phyloP scores from a whole-genome alignment of 2,329 filamentous ascomycete genomes.

The Whalleya microplaca region DNA sequence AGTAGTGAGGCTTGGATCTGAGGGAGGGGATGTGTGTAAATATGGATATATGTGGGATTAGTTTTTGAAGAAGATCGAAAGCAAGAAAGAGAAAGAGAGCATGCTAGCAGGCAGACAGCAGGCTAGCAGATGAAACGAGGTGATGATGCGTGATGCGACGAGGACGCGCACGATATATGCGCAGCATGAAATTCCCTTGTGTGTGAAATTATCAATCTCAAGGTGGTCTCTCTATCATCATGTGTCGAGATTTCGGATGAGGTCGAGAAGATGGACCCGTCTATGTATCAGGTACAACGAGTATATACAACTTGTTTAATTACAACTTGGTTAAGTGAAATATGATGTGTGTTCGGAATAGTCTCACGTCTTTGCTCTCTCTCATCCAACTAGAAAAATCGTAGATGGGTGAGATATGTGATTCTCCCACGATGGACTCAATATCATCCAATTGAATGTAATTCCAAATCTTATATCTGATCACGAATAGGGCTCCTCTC shows the following conservation, averaged over 20 bases:
- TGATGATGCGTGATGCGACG: background rate
- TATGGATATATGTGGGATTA: background rate
- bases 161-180: background rate
- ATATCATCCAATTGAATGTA: too few species aligned
- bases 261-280: constrained; percentile 8
- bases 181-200: background rate
- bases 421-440: too few species aligned
- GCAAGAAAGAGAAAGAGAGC: too few species aligned
- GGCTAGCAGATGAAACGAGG: background rate
- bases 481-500: too few species aligned
- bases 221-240: too few species aligned
- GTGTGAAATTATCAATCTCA: background rate
- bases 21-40: too few species aligned
- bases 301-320: constrained; percentile 24
- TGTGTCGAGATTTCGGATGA: constrained; percentile 11
- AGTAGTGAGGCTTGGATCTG: background rate
- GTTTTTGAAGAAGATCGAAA: background rate
- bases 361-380: too few species aligned
- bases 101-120: too few species aligned
- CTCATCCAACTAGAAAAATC: too few species aligned
- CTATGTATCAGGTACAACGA: constrained; percentile 30
- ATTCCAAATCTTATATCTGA: too few species aligned
- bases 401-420: too few species aligned
- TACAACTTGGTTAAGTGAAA: background rate
- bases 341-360: too few species aligned